A percentile compares a stretch with the other conserved stretches of the same genome.
Conservation (phyloP, 2,329 filamentous ascomycete species). For the Periconia sp. region DNA sequence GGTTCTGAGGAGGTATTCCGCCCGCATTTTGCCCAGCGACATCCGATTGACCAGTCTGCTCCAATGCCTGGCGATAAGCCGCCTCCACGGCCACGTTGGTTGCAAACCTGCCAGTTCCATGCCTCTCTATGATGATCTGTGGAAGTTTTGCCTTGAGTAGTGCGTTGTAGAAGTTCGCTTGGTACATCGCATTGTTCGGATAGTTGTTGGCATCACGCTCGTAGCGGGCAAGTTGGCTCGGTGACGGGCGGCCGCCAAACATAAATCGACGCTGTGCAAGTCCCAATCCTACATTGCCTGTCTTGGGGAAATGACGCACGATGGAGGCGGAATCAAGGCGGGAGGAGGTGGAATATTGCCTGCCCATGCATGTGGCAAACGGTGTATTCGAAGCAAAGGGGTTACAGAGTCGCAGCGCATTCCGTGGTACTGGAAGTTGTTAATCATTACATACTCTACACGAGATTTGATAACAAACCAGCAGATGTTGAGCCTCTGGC, state of each 20-base stretch:
- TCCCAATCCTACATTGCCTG: conserved; percentile 40
- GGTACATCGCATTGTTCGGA: conserved; percentile 79
- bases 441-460: background rate
- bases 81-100: conserved; percentile 76
- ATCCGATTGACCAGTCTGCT: conserved; percentile 57
- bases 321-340: conserved; percentile 37
- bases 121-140: conserved; percentile 86
- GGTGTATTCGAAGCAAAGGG: conserved; percentile 35
- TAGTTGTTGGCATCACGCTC: conserved; percentile 95
- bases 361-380: conserved; percentile 22
- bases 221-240: conserved; percentile 73
- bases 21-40: conserved; percentile 22
- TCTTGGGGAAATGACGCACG: conserved; percentile 30
- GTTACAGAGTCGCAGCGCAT: conserved; percentile 35
- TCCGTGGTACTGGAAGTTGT: conserved; percentile 29
- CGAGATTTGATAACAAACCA: conserved; percentile 17
- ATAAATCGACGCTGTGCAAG: conserved; percentile 48
- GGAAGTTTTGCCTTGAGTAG: conserved; percentile 91
- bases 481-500: conserved; percentile 15
- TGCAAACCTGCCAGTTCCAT: conserved; percentile 83
- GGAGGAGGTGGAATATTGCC: conserved; percentile 45
- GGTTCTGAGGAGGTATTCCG: conserved; percentile 59
- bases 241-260: conserved; percentile 50
- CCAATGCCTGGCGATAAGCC: conserved; percentile 75
- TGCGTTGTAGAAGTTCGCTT: conserved; percentile 92